Conservation (phyloP, 345 rosid species). For the Pseudoturritis turrita region DNA sequence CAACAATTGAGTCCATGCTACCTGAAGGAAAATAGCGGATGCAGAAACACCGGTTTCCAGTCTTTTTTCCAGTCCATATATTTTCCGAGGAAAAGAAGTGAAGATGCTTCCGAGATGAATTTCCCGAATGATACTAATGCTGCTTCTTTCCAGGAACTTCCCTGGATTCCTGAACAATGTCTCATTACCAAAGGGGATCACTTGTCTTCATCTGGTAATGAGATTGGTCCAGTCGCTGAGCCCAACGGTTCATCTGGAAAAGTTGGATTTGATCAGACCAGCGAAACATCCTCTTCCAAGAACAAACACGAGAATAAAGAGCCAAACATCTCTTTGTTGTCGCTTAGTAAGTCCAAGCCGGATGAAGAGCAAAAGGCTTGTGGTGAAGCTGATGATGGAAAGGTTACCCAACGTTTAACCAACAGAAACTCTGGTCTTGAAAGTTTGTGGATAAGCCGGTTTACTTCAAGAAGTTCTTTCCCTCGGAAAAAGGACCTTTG, state of each 20-base stretch:
- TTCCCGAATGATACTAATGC: slow-evolving; percentile 33
- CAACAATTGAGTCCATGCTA: slow-evolving; percentile 14
- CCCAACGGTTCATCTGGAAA: slow-evolving; percentile 29
- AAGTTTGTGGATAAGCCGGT: slow-evolving; percentile 77
- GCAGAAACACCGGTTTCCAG: slow-evolving; percentile 57
- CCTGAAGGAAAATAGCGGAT: slow-evolving; percentile 19
- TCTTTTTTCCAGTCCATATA: slow-evolving; percentile 75
- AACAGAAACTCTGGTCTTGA: slow-evolving; percentile 43
- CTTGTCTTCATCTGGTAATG: slow-evolving; percentile 33
- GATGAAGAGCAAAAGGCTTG: slow-evolving; percentile 18
- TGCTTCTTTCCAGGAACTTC: slow-evolving; percentile 39
- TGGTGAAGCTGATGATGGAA: slow-evolving; percentile 38
- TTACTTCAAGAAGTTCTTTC: slow-evolving; percentile 43
- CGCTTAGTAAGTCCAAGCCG: slow-evolving; percentile 34
- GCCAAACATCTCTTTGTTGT: slow-evolving; percentile 36
- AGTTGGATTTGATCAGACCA: slow-evolving; percentile 21
- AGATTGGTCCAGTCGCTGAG: slow-evolving; percentile 27
- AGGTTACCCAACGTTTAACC: slow-evolving; percentile 25
- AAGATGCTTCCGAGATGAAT: slow-evolving; percentile 34
- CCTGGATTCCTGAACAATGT: slow-evolving; percentile 33
- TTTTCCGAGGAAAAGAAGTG: slow-evolving; percentile 40
- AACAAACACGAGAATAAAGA: slow-evolving; percentile 36
- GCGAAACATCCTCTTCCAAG: slow-evolving; percentile 27
- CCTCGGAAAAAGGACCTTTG: slow-evolving; percentile 6
- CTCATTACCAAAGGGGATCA: slow-evolving; percentile 32